These are phyloP conservation scores for Papiliotrema fonsecae DNA, from an alignment of 1,284 basidiomycete species.

Conservation along the genomic window DNA sequence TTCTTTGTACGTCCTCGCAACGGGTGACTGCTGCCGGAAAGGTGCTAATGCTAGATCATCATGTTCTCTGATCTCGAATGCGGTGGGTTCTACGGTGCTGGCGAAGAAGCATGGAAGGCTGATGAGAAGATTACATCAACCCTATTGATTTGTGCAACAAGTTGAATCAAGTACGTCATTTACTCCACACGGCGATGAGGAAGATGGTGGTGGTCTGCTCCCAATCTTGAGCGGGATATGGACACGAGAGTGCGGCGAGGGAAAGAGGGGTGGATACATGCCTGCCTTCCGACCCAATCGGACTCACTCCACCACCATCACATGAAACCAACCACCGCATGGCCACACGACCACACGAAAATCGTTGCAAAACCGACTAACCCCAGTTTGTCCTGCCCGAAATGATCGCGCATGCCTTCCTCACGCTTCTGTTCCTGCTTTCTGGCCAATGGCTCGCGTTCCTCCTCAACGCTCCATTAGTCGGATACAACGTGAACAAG, in stretches of 20 bases:
- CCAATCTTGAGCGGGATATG: too few species aligned
- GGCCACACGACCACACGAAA: too few species aligned
- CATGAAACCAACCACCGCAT: too few species aligned
- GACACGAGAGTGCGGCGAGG: too few species aligned
- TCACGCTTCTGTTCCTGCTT: conserved; percentile 81
- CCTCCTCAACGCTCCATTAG: conserved; percentile 82
- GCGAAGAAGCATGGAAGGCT: neutral
- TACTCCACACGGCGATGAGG: too few species aligned
- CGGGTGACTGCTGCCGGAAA: too few species aligned
- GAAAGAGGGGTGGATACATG: too few species aligned
- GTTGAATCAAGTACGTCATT: conserved; percentile 77
- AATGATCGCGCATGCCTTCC: conserved; percentile 89
- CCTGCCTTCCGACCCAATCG: too few species aligned
- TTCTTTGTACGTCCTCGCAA: conserved; percentile 76
- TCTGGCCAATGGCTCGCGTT: conserved; percentile 95
- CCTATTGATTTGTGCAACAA: conserved; percentile 99
- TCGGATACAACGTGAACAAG: conserved; percentile 94
- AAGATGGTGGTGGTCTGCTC: neutral
- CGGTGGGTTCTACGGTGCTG: conserved; percentile 45
- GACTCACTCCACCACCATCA: too few species aligned
- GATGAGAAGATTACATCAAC: conserved; percentile 80
- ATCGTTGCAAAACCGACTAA: too few species aligned
- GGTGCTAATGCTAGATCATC: conserved; percentile 68
- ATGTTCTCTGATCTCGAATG: conserved; percentile 99
- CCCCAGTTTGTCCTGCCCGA: conserved; percentile 92